Evolutionary conservation across 2,329 filamentous ascomycete species (phyloP), one percentile per base, ranked within the genome.

Genomic region (Arthrinium phaeospermum): DNA sequence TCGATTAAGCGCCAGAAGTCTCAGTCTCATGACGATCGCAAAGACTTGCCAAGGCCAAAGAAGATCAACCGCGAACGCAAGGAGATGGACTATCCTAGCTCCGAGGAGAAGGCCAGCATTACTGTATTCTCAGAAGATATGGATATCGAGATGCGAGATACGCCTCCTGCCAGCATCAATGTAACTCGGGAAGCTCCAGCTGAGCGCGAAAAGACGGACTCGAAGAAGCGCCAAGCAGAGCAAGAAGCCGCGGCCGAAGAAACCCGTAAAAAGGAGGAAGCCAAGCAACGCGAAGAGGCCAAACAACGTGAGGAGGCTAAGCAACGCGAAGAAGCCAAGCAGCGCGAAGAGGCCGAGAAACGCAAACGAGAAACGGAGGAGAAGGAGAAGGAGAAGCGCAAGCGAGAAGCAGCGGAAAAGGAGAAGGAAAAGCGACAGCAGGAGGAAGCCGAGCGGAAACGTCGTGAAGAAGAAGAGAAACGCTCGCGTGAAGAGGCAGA

Each of bases 101-200:
- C 82, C 2, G 80, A 81, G 4, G 88, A 89, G 53, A 87, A 86
- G 76, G 79, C 81, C 22, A 86, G 82, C 71, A 88, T 90, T n/a
- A 85, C 86, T 68, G 87, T 90, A 53, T 90, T 90, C 75, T 87
- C 87, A 0, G 88, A 90, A 73, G 88, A 90, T 71, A 78, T 82
- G 49, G 89, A 91, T 71, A 78, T 88, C 12, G 87, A 89, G 27
- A 90, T 91, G 88, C 82, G 81, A 1, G 89, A 90, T 74, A 85
- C 83, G 19, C 76, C 75, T 2, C 81, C 81, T 61, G 76, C 78
- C 37, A 71, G 72, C 24, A 74, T 46, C 71, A 75, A 51, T 68
- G 79, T 78, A 24, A 80, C 79, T 12, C 75, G 75, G 6, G 80
- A 80, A 41, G 74, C 76, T 4, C 81, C 77, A 69, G 49, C 79